These are phyloP conservation scores for Xerophyta viscosa DNA, from an alignment of 106 monocot genomes.

Conservation along the genomic window DNA sequence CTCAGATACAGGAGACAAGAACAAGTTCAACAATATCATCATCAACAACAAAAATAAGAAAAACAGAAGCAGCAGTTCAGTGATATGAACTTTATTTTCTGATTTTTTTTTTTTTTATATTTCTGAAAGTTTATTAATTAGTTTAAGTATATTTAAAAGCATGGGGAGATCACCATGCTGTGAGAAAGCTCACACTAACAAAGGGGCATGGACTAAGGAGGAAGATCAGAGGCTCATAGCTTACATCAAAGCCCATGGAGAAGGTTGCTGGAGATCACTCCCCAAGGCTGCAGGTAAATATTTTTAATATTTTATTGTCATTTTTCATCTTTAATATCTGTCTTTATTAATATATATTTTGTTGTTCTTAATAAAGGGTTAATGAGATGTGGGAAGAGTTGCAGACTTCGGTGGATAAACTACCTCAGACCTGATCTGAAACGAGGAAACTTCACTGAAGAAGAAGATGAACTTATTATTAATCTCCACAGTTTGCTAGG, in stretches of 20 bases:
- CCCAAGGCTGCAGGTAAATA: conserved; percentile 72
- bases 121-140: not conserved
- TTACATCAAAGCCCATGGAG: conserved; percentile 81
- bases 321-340: not conserved
- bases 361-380: conserved; percentile 24
- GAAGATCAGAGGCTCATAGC: conserved; percentile 76
- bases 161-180: conserved; percentile 96
- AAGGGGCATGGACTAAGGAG: conserved; percentile 93
- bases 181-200: conserved; percentile 97
- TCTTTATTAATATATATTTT: conserved; percentile 1
- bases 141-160: not conserved
- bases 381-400: conserved; percentile 87
- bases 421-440: conserved; percentile 92
- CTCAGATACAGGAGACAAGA: not conserved
- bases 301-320: not conserved
- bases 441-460: conserved; percentile 83
- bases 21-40: not conserved
- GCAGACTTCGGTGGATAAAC: conserved; percentile 92
- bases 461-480: conserved; percentile 91
- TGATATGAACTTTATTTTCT: not conserved
- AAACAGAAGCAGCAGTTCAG: too few species aligned
- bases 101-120: not conserved
- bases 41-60: not conserved
- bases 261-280: conserved; percentile 87
- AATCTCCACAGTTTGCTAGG: conserved; percentile 74